Evolutionary conservation across 2,329 filamentous ascomycete species (phyloP), one percentile per base, ranked within the genome.

Genomic region (Myrmaecium sp.): DNA sequence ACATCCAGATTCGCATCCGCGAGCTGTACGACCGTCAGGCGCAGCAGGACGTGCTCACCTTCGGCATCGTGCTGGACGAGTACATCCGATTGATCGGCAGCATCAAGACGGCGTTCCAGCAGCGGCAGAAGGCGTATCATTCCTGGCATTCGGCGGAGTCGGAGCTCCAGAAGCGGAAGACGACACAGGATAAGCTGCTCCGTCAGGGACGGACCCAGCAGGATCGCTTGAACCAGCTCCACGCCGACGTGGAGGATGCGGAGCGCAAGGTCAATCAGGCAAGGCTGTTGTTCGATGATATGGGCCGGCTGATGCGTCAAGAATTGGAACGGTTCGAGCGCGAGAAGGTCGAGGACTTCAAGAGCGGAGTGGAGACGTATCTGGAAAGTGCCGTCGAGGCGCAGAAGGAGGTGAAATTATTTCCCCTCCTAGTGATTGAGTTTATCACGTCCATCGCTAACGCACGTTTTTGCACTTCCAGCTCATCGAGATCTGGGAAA

Each of bases 281-380:
- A 1, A 64, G 84, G 28, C 56, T 95, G 31, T 55, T 94, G 23
- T 98, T 98, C 43, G 89, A 98, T 38, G 89, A 98, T 45, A 95
- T 98, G 84, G 89, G 89, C 9, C 67, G 83, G 8, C 58, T 94
- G 45, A 89, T 98, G 83, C 72, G 82, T 33, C 66, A 65, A 18
- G 89, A 98, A 52, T 62, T 98, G 38, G 89, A 95, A 43, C 67
- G 84, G 11, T 98, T 98, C 44, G 89, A 98, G 57, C 70, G 69
- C 41, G 89, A 98, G 55, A 98, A 98, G 61, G 89, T 98, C 3
- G 89, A 98, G 49, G 89, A 98, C 49, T 98, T 98, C 54, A 98
- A 98, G 63, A 30, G 79, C 35, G 86, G 84, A 0, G 84, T 98
- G 2, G 89, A 98, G 59, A 98, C 89, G 2, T 98, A 93, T 55